A percentile compares a stretch with the other conserved stretches of the same genome.
Evolutionary conservation across 2,329 filamentous ascomycete genomes (phyloP).

Genomic region (Alternaria sp.): DNA sequence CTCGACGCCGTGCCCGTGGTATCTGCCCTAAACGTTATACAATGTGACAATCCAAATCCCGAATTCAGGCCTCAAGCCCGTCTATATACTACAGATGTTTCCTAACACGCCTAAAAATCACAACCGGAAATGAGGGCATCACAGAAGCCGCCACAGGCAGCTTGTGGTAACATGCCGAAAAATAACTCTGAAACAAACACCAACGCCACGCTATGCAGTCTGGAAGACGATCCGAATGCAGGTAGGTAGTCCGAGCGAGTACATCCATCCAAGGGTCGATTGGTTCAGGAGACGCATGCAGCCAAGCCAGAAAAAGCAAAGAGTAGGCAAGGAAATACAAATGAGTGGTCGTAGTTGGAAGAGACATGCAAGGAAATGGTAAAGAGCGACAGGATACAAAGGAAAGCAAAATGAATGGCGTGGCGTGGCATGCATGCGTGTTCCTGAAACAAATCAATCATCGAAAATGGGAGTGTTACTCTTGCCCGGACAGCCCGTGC

Average conservation of each 20-base stretch:
- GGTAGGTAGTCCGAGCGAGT: background rate
- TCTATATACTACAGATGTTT: conserved; percentile 7
- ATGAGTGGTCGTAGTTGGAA: conserved; percentile 16
- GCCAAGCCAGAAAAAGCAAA: conserved; percentile 27
- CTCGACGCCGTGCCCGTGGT: conserved; percentile 5
- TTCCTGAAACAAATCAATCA: conserved; percentile 21
- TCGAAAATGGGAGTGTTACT: conserved; percentile 25
- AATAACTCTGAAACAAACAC: conserved; percentile 15
- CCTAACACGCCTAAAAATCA: conserved; percentile 6
- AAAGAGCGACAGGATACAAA: conserved; percentile 45
- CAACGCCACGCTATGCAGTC: conserved; percentile 38
- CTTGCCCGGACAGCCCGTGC: conserved; percentile 28
- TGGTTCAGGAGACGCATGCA: conserved; percentile 20
- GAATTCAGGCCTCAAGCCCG: conserved; percentile 1
- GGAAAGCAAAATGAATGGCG: conserved; percentile 45
- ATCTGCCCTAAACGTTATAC: conserved; percentile 9
- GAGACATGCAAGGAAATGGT: conserved; percentile 37
- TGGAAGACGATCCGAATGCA: conserved; percentile 7
- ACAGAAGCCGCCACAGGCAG: conserved; percentile 25
- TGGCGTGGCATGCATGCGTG: conserved; percentile 37
- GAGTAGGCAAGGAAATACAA: conserved; percentile 11
- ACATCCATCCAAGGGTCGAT: conserved; percentile 1
- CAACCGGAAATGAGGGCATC: conserved; percentile 23
- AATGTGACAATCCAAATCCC: conserved; percentile 4
- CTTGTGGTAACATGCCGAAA: conserved; percentile 33